A percentile compares a stretch with the other conserved stretches of the same genome.
phyloP scores from a whole-genome alignment of 2,329 filamentous ascomycete genomes.

The Biscogniauxia sp. region DNA sequence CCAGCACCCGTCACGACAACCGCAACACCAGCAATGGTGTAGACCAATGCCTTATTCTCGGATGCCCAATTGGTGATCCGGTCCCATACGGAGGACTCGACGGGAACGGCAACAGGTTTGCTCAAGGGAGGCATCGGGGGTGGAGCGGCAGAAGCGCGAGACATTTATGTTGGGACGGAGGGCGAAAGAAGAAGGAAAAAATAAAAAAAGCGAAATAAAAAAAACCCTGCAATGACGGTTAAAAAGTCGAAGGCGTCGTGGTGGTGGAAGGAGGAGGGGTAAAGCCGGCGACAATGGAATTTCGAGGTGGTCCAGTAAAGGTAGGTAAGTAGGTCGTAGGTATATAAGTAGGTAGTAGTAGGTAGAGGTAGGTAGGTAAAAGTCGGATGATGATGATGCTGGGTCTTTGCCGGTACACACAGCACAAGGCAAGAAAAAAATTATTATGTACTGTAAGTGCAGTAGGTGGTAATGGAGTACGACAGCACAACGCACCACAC shows the following conservation, averaged over 20 bases:
- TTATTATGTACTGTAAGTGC: background rate
- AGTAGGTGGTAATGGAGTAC: background rate
- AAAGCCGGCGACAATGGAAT: background rate
- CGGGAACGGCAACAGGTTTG: conserved; percentile 43
- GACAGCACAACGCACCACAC: background rate
- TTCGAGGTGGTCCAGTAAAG: background rate
- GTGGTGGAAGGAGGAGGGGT: background rate
- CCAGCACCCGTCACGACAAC: conserved; percentile 89
- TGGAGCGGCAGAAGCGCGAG: conserved; percentile 40
- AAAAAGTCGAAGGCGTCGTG: background rate
- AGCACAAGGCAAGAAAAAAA: background rate
- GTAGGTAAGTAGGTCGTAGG: background rate
- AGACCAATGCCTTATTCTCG: conserved; percentile 93
- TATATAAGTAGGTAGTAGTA: no score
- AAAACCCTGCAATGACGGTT: background rate
- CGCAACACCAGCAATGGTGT: conserved; percentile 93
- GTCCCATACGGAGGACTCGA: conserved; percentile 74
- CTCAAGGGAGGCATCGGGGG: conserved; percentile 47
- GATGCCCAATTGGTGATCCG: conserved; percentile 87
- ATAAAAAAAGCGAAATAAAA: background rate
- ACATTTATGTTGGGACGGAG: conserved; percentile 26
- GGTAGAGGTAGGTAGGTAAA: no score
- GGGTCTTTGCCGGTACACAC: background rate
- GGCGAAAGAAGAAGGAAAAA: background rate
- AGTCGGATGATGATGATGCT: background rate